phyloP scores from a whole-genome alignment of 2,329 filamentous ascomycete species.

The Pseudonectria foliicola region DNA sequence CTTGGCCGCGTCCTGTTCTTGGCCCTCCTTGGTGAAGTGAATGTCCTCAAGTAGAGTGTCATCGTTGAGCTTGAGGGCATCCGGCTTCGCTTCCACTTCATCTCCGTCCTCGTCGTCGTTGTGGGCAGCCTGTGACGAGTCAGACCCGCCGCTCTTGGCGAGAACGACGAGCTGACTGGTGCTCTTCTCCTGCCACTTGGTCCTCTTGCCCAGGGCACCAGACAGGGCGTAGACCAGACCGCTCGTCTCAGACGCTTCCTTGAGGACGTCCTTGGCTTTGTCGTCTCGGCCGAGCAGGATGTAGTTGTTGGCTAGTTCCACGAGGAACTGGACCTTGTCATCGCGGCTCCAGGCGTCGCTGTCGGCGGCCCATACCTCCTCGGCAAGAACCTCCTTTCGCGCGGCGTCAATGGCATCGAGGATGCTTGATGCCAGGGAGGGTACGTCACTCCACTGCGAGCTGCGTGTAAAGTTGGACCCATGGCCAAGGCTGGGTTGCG shows the following conservation, averaged over 20 bases:
- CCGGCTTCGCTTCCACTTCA: conserved; percentile 40
- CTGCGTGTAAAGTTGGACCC: conserved; percentile 50
- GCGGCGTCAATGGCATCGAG: conserved; percentile 36
- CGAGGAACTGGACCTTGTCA: conserved; percentile 61
- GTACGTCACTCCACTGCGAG: conserved; percentile 53
- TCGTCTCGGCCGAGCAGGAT: conserved; percentile 77
- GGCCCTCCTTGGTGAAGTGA: conserved; percentile 57
- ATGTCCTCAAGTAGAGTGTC: conserved; percentile 89
- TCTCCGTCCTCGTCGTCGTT: conserved; percentile 15
- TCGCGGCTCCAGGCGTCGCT: conserved; percentile 34
- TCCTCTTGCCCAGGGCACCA: conserved; percentile 79
- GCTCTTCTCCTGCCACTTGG: conserved; percentile 70
- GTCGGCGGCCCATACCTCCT: conserved; percentile 30
- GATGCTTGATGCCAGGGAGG: conserved; percentile 46
- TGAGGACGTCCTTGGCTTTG: conserved; percentile 64
- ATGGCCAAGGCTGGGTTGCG: conserved; percentile 47
- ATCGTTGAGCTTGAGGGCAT: conserved; percentile 75
- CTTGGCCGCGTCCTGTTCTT: conserved; percentile 29
- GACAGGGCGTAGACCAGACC: conserved; percentile 76
- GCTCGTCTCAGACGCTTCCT: conserved; percentile 58
- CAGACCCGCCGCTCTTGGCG: conserved; percentile 58
- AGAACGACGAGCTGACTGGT: conserved; percentile 87
- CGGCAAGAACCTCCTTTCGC: conserved; percentile 29
- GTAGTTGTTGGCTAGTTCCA: conserved; percentile 78
- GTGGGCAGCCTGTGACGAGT: conserved; percentile 8